Base-by-base conservation (phyloP, 2,329 filamentous ascomycete genomes). In the Fusarium papillatum region DNA sequence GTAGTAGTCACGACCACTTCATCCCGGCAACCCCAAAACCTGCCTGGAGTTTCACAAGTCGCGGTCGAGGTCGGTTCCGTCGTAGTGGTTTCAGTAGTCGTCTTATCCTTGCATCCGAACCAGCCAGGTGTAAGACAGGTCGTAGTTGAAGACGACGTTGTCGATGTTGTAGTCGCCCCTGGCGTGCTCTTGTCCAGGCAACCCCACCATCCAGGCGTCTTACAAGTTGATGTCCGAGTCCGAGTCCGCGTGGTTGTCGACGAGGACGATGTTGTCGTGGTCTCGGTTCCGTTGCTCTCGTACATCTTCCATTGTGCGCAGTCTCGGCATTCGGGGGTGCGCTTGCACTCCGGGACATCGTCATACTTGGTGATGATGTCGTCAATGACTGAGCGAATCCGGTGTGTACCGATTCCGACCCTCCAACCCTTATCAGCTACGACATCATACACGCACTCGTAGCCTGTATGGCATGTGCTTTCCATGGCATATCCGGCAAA, bases 261-360 rank as follows among this genome's bases (percentile, higher is more conserved):
- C 2, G 88, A 87, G 5, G 86, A 87, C 4, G 91, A 88, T 0
- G 92, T 92, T 1, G 93, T 94, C 0, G 92, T 95, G 2, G 88
- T 90, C 74, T 96, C 93, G 2, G 94, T 97, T 36, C 94, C 94
- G 82, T 98, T 98, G 82, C 95, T 98, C 83, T 96, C 93, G 81
- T 95, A 97, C 88, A 95, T 98, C 80, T 98, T 97, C 97, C 97
- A 98, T 68, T 93, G 92, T 69, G 91, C 95, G 80, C 96, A 98
- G 82, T 99, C 97, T 48, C 94, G 92, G 82, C 97, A 98, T 64
- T 95, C 93, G 26, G 92, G 89, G 9, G 96, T 96, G 36, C 90
- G 88, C 66, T 90, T 90, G 84, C 97, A 98, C 76, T 90, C 86
- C 0, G 97, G 94, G 0, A 97, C 95, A 5, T 88, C 86, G 73